Evolutionary conservation across 225 moss, liverwort and hornwort genomes (phyloP).

Genomic region (Physcomitrellopsis africana): DNA sequence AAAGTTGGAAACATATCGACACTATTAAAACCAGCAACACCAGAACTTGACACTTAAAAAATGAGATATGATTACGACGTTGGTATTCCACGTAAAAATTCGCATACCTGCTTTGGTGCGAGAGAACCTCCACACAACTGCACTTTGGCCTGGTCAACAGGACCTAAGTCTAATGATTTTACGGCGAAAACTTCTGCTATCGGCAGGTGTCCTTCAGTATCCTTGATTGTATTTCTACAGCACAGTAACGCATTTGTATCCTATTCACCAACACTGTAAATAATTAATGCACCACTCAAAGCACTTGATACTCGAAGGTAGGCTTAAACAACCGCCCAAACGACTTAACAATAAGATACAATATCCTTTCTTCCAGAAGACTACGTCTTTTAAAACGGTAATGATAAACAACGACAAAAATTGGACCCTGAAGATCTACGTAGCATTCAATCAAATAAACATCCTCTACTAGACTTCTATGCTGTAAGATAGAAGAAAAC

Average conservation of each 20-base stretch:
- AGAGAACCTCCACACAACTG: constrained; percentile 21
- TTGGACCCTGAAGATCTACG: neutral
- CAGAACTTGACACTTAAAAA: neutral
- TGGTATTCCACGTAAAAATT: constrained; percentile 4
- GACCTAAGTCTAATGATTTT: constrained; percentile 36
- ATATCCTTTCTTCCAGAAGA: neutral
- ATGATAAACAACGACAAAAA: constrained; percentile 5
- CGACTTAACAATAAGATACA: neutral
- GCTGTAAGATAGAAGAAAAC: neutral
- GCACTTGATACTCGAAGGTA: neutral
- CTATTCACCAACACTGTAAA: constrained; percentile 31
- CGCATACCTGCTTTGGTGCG: constrained; percentile 43
- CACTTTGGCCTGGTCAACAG: constrained; percentile 33
- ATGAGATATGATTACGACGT: neutral
- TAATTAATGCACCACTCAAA: constrained; percentile 7
- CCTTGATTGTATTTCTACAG: constrained; percentile 35
- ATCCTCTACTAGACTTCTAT: neutral
- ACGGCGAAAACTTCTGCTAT: constrained; percentile 48
- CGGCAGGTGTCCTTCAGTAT: constrained; percentile 35
- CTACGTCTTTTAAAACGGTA: neutral
- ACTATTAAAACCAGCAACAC: constrained; percentile 5
- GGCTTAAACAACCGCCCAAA: neutral
- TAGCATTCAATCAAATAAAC: constrained; percentile 3
- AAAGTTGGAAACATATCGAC: neutral
- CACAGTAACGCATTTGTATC: constrained; percentile 33